Conservation (phyloP, 1,284 basidiomycete genomes). For the Mycena citricolor region DNA sequence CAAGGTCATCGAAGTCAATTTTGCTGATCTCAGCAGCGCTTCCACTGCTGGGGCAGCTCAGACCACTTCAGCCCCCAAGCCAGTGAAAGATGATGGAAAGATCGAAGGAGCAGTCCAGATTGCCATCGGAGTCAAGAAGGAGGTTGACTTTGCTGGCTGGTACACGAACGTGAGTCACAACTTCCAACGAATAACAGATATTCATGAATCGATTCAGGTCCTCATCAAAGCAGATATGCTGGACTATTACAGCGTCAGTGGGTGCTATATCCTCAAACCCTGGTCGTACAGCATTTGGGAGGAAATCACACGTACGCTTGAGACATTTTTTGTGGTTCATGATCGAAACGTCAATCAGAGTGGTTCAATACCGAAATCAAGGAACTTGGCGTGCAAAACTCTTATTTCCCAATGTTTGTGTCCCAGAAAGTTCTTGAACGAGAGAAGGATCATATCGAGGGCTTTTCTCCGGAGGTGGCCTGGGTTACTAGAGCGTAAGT, state of each 20-base stretch:
- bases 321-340: background rate
- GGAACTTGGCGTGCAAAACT: constrained; percentile 93
- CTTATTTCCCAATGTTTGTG: constrained; percentile 99
- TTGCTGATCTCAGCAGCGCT: constrained; percentile 59
- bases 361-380: constrained; percentile 95
- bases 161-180: constrained; percentile 78
- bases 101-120: constrained; percentile 89
- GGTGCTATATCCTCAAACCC: constrained; percentile 98
- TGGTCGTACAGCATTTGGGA: constrained; percentile 99
- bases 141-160: constrained; percentile 92
- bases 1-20: constrained; percentile 74
- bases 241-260: constrained; percentile 98
- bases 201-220: constrained; percentile 53
- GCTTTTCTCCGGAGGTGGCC: constrained; percentile 99
- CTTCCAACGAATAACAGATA: constrained; percentile 1
- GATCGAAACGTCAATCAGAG: constrained; percentile 41
- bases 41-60: constrained; percentile 34
- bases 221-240: constrained; percentile 98
- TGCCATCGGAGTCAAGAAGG: constrained; percentile 92
- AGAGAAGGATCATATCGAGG: constrained; percentile 99
- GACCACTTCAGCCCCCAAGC: constrained; percentile 45
- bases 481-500: constrained; percentile 97
- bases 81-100: constrained; percentile 74
- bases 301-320: constrained; percentile 76
- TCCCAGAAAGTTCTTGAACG: constrained; percentile 90